Evolutionary conservation across 1,139 yeast species (phyloP).

Genomic region (Pichia sp.): DNA sequence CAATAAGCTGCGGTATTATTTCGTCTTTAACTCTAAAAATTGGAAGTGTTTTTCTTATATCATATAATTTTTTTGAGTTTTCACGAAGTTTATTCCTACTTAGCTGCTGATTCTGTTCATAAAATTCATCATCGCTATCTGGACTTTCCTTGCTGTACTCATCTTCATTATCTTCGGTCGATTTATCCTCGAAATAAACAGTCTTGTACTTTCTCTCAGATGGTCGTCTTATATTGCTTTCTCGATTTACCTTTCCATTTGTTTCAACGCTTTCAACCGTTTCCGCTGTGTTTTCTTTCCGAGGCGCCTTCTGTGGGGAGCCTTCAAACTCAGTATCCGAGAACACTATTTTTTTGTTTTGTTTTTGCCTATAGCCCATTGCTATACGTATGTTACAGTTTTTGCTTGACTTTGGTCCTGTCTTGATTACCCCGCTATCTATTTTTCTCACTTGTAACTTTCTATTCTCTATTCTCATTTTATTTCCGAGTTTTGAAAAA

Average conservation of each 20-base stretch:
- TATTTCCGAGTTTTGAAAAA: no score
- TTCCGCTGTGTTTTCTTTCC: background rate
- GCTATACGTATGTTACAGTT: background rate
- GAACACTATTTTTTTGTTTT: constrained; percentile 27
- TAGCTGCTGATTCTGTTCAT: constrained; percentile 7
- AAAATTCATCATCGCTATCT: constrained; percentile 22
- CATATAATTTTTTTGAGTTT: constrained; percentile 47
- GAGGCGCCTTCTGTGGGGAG: background rate
- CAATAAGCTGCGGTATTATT: constrained; percentile 51
- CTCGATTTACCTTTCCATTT: background rate
- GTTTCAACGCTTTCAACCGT: background rate
- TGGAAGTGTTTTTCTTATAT: constrained; percentile 60
- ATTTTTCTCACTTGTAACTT: background rate
- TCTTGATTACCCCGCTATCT: no score
- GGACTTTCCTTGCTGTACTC: constrained; percentile 26
- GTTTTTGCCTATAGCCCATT: constrained; percentile 19
- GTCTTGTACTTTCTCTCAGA: constrained; percentile 4
- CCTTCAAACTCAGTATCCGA: constrained; percentile 18
- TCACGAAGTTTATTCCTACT: constrained; percentile 31
- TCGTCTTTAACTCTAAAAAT: constrained; percentile 69
- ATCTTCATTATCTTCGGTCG: constrained; percentile 31
- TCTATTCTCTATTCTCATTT: no score
- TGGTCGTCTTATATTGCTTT: background rate
- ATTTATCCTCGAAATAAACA: constrained; percentile 17
- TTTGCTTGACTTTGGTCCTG: no score